phyloP scores from a whole-genome alignment of 2,329 filamentous ascomycete genomes.

The Fusarium succisae region DNA sequence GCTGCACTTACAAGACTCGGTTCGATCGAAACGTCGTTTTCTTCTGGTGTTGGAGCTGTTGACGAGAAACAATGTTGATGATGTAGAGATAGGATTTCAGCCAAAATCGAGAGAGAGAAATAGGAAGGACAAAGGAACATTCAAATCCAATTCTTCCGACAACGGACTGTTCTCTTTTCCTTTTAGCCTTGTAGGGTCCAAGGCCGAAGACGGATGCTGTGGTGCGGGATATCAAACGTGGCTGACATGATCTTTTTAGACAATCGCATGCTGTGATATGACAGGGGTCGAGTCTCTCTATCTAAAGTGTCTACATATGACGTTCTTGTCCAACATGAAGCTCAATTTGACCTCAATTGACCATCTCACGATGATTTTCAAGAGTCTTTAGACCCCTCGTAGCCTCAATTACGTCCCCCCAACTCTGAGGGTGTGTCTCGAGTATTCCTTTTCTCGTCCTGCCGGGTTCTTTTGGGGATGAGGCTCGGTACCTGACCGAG shows the following conservation, averaged over 20 bases:
- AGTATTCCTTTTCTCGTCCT: conserved; percentile 25
- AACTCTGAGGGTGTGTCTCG: conserved; percentile 32
- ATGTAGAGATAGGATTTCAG: conserved; percentile 26
- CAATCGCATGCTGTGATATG: conserved; percentile 18
- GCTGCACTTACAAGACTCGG: conserved; percentile 26
- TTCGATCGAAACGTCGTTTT: conserved; percentile 11
- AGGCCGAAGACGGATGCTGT: conserved; percentile 33
- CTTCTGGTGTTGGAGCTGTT: conserved; percentile 7
- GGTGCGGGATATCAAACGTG: conserved; percentile 25
- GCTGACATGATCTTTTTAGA: conserved; percentile 35
- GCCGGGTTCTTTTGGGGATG: conserved; percentile 25
- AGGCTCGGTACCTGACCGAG: conserved; percentile 43
- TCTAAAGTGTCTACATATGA: conserved; percentile 30
- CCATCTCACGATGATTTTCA: conserved; percentile 29
- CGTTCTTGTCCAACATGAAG: conserved; percentile 24
- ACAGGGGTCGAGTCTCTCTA: conserved; percentile 26
- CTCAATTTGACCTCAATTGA: conserved; percentile 19
- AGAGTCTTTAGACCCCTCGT: conserved; percentile 17
- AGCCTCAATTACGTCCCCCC: conserved; percentile 12
- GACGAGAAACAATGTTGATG: conserved; percentile 12
- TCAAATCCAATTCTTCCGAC: conserved; percentile 33
- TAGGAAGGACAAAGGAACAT: conserved; percentile 20
- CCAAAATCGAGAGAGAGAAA: conserved; percentile 28
- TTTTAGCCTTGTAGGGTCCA: conserved; percentile 32
- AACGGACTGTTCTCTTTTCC: conserved; percentile 40